Base-by-base conservation (phyloP, 75 land plant species). In the Cryptomeria japonica region DNA sequence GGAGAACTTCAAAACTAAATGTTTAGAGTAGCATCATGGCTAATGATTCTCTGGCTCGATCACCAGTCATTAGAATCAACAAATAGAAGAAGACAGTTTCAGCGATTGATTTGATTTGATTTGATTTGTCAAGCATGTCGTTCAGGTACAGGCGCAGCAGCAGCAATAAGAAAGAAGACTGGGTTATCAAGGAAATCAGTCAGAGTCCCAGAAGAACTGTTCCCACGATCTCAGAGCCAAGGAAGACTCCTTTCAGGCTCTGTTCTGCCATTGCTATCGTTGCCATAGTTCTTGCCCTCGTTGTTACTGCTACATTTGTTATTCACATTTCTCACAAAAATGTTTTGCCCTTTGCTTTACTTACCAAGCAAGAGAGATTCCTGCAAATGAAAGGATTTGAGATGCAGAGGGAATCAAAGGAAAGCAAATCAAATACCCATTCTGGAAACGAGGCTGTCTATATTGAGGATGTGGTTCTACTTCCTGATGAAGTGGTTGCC, bases 71-170 rank as follows among this genome's bases (percentile, higher is more conserved):
- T 51, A 13, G 14, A 12, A 51, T 51, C 55, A 51, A 51, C 55
- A 51, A 51, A 64, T 25, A 28, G 70, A 22, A 28, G 28, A 22
- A 64, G 31, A 64, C 70, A 25, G 5, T 25, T 64, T 22, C 1
- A 64, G 70, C 2, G 70, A 64, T 64, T 6, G 68, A 19, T 16
- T 44, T 4, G 70, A 5, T 51, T 51, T 11, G 18, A 18, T 56
- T 15, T 56, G 70, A 5, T 51, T 51, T 51, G 16, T 64, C 28
- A 28, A 64, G 1, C 70, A 64, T 64, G 70, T 64, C 70, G 70
- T 64, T 64, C 70, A 25, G 70, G 70, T 64, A 64, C n/a, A 64
- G 70, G 70, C 70, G 70, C 70, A 64, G 70, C 70, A 64, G 70
- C 70, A 64, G 70, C 70, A 64, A 25, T 28, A 64, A 64, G n/a